phyloP scores from a whole-genome alignment of 148 eudicot genomes.

The Oxyria digyna region DNA sequence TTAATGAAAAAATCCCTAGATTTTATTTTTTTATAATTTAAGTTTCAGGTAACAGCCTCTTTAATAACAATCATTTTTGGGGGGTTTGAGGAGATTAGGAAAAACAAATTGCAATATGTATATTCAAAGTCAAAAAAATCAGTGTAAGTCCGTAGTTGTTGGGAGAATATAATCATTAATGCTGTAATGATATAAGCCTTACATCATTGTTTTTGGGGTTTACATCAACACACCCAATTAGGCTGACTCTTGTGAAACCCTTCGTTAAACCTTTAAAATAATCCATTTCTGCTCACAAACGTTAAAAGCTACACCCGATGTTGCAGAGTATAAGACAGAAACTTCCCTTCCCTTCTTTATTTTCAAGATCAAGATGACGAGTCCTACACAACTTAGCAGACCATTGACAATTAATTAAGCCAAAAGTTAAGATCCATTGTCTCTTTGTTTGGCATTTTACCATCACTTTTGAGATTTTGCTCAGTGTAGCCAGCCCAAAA shows the following conservation, averaged over 20 bases:
- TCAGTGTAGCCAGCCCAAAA: slow-evolving; percentile 1
- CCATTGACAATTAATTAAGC: neutral
- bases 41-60: too few species aligned
- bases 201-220: neutral
- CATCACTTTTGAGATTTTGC: neutral
- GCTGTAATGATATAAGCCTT: neutral
- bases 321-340: neutral
- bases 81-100: too few species aligned
- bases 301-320: neutral
- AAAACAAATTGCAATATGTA: neutral
- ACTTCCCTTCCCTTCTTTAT: neutral
- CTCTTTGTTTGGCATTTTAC: neutral
- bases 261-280: neutral
- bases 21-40: too few species aligned
- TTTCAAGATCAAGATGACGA: neutral
- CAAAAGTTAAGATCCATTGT: slow-evolving; percentile 1
- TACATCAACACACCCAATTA: neutral
- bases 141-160: neutral
- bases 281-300: neutral
- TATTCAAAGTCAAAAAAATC: neutral
- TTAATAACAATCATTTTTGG: too few species aligned
- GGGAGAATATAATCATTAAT: neutral
- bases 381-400: neutral
- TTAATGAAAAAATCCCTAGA: too few species aligned
- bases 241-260: neutral